Evolutionary conservation across 495 filamentous ascomycete species (phyloP), one percentile per base, ranked within the genome.

Genomic region (Aspergillus nidulans): DNA sequence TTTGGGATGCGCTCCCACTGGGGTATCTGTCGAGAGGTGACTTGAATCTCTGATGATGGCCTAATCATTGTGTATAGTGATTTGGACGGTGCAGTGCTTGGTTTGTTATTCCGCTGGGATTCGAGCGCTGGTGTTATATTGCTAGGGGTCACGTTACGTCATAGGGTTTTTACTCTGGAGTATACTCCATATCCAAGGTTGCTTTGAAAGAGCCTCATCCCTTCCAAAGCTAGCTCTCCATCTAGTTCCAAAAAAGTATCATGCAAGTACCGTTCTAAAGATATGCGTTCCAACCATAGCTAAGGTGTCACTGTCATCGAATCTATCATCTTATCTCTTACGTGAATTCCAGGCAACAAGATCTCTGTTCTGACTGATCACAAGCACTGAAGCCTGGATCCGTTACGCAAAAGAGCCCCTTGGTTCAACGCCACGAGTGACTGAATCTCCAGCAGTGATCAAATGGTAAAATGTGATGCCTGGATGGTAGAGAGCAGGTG

Each of bases 21-120:
- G 8, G 83, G 77, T 42, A 89, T 89, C 23, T 77, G 76, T 53
- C 84, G 74, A n/a, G 65, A 68, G 16, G 79, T 81, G 21, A 87
- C 69, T 46, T 66, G 63, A 57, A 87, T 73, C 3, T 77, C 65
- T 18, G 75, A 66, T 15, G 78, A 68, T 20, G 77, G 70, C 1
- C 68, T 79, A 24, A 82, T 61, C 12, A 58, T 41, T 67, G 73
- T 71, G 52, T 32, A 19, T 44, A n/a, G n/a, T 12, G 23, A 45
- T 1, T n/a, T 45, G 39, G 8, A 41, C 18, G 9, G n/a, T n/a
- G n/a, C n/a, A n/a, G n/a, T n/a, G n/a, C n/a, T n/a, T n/a, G n/a
- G n/a, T n/a, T n/a, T n/a, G n/a, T n/a, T n/a, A n/a, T n/a, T n/a
- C n/a, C 20, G 19, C 24, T 24, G 23, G 21, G 41, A 13, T 44